Percentiles rank a stretch among this genome's conserved stretches.
phyloP scores from a whole-genome alignment of 306 rosid species.

The Rosa persica region DNA sequence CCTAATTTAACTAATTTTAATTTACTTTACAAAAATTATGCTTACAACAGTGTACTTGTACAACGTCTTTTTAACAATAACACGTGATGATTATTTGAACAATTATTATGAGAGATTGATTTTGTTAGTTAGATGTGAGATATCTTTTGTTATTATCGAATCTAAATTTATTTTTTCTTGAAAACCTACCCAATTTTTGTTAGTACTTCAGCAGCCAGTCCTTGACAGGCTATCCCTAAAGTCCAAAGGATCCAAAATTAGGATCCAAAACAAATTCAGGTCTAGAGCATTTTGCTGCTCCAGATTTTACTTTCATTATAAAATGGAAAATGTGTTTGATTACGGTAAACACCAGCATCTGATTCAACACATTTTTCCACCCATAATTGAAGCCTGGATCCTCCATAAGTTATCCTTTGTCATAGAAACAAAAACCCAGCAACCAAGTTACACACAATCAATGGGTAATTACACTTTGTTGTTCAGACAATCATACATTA shows the following conservation, averaged over 20 bases:
- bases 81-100: too few relatives aligned
- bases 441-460: neutral
- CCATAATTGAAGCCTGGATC: too few relatives aligned
- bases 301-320: neutral
- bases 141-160: too few relatives aligned
- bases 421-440: neutral
- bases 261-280: conserved; percentile 2
- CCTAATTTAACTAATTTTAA: too few relatives aligned
- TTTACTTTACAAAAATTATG: too few relatives aligned
- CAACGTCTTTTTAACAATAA: too few relatives aligned
- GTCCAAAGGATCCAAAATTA: neutral
- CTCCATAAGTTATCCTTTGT: neutral
- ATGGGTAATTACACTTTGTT: conserved; percentile 9
- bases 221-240: too few relatives aligned
- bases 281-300: neutral
- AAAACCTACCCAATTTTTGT: neutral
- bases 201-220: neutral
- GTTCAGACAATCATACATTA: conserved; percentile 11
- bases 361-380: too few relatives aligned
- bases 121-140: too few relatives aligned
- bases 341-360: neutral
- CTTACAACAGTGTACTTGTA: too few relatives aligned
- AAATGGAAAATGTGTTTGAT: neutral
- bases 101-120: too few relatives aligned
- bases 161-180: too few relatives aligned